phyloP scores from a whole-genome alignment of 352 stramenopile genomes.

The Globisporangium echinulatum region DNA sequence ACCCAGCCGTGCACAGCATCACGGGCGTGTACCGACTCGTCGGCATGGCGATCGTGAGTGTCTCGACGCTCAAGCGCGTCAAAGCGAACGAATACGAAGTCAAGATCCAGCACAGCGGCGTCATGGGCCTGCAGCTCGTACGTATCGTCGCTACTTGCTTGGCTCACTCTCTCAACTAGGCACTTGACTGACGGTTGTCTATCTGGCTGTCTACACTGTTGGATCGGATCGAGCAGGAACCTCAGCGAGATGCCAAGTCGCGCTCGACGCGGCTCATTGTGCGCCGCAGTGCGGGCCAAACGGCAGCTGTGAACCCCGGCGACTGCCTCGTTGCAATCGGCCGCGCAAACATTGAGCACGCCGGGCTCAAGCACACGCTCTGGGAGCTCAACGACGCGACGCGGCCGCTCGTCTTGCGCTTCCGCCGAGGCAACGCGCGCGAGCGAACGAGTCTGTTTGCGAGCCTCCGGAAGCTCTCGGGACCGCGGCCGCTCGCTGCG shows the following conservation, averaged over 20 bases:
- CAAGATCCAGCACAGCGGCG: slow-evolving; percentile 44
- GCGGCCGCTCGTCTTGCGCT: slow-evolving; percentile 69
- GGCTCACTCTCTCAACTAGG: neutral
- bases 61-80: slow-evolving; percentile 63
- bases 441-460: slow-evolving; percentile 77
- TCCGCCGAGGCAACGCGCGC: slow-evolving; percentile 69
- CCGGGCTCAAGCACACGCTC: slow-evolving; percentile 78
- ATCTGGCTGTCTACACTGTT: neutral
- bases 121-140: slow-evolving; percentile 67
- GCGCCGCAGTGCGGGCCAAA: slow-evolving; percentile 59
- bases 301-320: slow-evolving; percentile 68
- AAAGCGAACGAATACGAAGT: slow-evolving; percentile 84
- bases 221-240: slow-evolving; percentile 21
- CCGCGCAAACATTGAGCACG: slow-evolving; percentile 80
- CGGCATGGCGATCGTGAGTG: slow-evolving; percentile 69
- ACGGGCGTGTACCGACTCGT: slow-evolving; percentile 80
- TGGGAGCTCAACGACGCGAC: slow-evolving; percentile 78
- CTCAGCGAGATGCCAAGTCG: slow-evolving; percentile 29
- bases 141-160: neutral
- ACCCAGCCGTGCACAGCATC: slow-evolving; percentile 70
- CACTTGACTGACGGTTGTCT: neutral
- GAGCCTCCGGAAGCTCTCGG: slow-evolving; percentile 28
- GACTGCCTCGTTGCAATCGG: slow-evolving; percentile 78
- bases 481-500: slow-evolving; percentile 17
- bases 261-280: slow-evolving; percentile 70